Percentiles rank a stretch among this genome's conserved stretches.
Conservation (phyloP, 2,329 filamentous ascomycete genomes). For the Cladorrhinum sp. region DNA sequence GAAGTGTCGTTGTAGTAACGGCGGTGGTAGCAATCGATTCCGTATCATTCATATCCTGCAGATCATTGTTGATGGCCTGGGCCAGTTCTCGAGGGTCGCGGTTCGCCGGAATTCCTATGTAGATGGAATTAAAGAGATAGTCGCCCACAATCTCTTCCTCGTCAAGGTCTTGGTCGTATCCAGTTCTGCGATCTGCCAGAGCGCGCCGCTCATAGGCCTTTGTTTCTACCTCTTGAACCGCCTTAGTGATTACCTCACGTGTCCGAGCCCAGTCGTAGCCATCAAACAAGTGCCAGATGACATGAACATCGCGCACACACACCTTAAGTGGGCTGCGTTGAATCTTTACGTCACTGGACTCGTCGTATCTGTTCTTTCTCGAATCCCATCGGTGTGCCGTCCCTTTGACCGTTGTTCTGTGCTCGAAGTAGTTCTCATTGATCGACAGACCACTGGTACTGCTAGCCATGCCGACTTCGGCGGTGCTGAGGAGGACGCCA, state of each 20-base stretch:
- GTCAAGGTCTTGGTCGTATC: conserved; percentile 61
- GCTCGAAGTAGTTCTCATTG: conserved; percentile 73
- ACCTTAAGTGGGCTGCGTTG: conserved; percentile 70
- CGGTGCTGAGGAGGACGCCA: conserved; percentile 44
- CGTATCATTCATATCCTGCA: conserved; percentile 87
- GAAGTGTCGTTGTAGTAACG: conserved; percentile 56
- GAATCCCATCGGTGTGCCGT: conserved; percentile 81
- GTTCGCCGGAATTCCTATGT: conserved; percentile 87
- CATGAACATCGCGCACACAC: conserved; percentile 77
- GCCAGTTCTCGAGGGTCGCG: conserved; percentile 79
- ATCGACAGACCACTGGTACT: conserved; percentile 60
- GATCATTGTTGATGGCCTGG: conserved; percentile 79
- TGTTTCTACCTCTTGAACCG: conserved; percentile 81
- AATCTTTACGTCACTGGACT: conserved; percentile 58
- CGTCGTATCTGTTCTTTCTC: conserved; percentile 68
- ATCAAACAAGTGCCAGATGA: conserved; percentile 98
- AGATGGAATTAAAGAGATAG: conserved; percentile 97
- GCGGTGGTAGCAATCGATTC: conserved; percentile 82
- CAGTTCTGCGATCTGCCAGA: conserved; percentile 53
- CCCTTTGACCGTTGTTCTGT: conserved; percentile 56
- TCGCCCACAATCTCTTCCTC: conserved; percentile 84
- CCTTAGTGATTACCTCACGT: conserved; percentile 78
- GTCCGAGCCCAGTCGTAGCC: conserved; percentile 95
- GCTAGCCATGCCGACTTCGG: conserved; percentile 48
- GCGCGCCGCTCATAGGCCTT: conserved; percentile 74